Percentiles rank a stretch among this genome's conserved stretches.
Conservation (phyloP, 2,329 filamentous ascomycete species). For the Neofusicoccum ribis region DNA sequence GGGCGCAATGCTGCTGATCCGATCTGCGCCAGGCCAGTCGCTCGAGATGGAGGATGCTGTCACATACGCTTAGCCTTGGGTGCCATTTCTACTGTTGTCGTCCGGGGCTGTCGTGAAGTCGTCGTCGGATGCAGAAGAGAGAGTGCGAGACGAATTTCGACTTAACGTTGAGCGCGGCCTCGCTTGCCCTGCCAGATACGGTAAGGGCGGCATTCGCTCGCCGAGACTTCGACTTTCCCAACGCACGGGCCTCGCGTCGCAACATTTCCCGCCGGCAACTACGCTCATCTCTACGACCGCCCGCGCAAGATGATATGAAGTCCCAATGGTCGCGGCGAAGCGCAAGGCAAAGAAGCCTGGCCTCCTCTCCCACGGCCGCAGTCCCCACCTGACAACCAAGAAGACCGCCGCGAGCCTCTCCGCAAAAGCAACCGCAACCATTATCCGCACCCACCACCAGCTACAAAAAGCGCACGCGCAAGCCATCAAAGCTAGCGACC, state of each 20-base stretch:
- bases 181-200: slow-evolving; percentile 1
- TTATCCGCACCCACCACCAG: slow-evolving; percentile 61
- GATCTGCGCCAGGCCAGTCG: slow-evolving; percentile 11
- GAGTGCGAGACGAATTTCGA: slow-evolving; percentile 17
- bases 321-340: slow-evolving; percentile 17
- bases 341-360: slow-evolving; percentile 25
- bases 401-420: slow-evolving; percentile 48
- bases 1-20: not conserved
- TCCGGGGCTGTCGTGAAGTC: slow-evolving; percentile 33
- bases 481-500: slow-evolving; percentile 49
- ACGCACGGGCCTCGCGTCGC: not conserved
- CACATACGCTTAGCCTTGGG: slow-evolving; percentile 39
- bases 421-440: slow-evolving; percentile 57
- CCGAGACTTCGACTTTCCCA: slow-evolving; percentile 4
- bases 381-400: slow-evolving; percentile 29
- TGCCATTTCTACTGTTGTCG: slow-evolving; percentile 40
- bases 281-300: not conserved
- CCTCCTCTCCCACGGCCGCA: slow-evolving; percentile 35
- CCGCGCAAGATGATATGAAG: slow-evolving; percentile 7
- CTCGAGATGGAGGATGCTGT: not conserved
- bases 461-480: slow-evolving; percentile 58
- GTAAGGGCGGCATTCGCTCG: not conserved
- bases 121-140: slow-evolving; percentile 20
- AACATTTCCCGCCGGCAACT: not conserved
- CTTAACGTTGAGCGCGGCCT: slow-evolving; percentile 9